A percentile compares a stretch with the other conserved stretches of the same genome.
These are phyloP conservation scores for Karstenula rhodostoma DNA, from an alignment of 2,329 filamentous ascomycete species.

Conservation along the genomic window DNA sequence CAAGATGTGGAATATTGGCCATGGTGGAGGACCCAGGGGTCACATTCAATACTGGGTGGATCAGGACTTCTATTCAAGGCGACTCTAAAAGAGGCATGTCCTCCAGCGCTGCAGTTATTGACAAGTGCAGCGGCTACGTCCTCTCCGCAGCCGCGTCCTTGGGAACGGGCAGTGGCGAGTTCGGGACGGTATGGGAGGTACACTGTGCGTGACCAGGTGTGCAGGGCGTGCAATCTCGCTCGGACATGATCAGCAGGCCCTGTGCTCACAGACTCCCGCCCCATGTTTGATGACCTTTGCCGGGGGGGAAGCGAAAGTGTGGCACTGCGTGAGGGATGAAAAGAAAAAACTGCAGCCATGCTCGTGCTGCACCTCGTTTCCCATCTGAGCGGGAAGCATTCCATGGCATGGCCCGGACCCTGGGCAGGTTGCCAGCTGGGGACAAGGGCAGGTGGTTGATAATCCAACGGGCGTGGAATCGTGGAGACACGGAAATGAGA, in stretches of 20 bases:
- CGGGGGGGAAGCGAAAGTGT: constrained; percentile 42
- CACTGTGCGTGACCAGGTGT: constrained; percentile 31
- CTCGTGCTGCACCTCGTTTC: constrained; percentile 22
- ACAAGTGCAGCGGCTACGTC: constrained; percentile 19
- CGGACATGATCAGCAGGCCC: constrained; percentile 39
- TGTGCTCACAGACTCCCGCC: constrained; percentile 46
- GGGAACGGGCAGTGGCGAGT: constrained; percentile 8
- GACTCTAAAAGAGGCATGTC: constrained; percentile 15
- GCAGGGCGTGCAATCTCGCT: constrained; percentile 31
- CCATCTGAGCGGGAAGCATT: constrained; percentile 23
- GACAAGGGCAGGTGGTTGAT: constrained; percentile 30
- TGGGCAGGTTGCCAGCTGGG: constrained; percentile 27
- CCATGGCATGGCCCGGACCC: constrained; percentile 33
- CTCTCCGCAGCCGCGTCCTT: constrained; percentile 22
- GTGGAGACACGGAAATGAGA: constrained; percentile 36
- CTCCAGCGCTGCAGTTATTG: constrained; percentile 12
- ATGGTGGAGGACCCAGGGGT: constrained; percentile 8
- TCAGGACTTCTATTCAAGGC: constrained; percentile 7
- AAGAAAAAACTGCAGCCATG: constrained; percentile 38
- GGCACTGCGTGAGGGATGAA: constrained; percentile 38
- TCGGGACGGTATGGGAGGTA: constrained; percentile 26
- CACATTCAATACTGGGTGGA: background rate
- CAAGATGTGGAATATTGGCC: background rate
- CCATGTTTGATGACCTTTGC: constrained; percentile 34
- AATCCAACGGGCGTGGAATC: constrained; percentile 39